Conservation (phyloP, 1,284 basidiomycete species). For the Trametes polyzona region DNA sequence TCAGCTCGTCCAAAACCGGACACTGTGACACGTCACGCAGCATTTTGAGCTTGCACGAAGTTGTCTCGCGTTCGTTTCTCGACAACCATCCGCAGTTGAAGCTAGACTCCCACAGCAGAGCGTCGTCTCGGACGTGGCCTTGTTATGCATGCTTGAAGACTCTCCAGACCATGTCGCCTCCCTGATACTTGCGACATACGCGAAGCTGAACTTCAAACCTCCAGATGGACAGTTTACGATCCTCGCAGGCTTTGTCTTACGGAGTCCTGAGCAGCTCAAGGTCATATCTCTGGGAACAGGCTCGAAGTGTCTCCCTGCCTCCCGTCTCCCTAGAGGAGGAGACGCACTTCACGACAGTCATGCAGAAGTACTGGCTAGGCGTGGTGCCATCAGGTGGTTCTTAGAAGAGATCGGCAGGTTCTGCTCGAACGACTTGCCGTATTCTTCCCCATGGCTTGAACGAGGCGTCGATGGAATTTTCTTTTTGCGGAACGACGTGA, state of each 20-base stretch:
- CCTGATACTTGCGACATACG: conserved; percentile 48
- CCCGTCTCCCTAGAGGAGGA: conserved; percentile 67
- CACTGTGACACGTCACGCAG: neutral
- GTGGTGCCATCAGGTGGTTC: conserved; percentile 83
- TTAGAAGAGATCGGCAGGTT: conserved; percentile 64
- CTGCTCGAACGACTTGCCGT: conserved; percentile 8
- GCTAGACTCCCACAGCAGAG: neutral
- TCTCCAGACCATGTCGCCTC: conserved; percentile 31
- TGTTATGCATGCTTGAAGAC: conserved; percentile 26
- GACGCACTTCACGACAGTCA: conserved; percentile 90
- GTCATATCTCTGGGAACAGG: conserved; percentile 82
- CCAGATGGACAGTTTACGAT: conserved; percentile 59
- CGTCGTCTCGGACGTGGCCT: neutral
- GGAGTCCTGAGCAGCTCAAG: conserved; percentile 37
- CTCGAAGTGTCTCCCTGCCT: conserved; percentile 82
- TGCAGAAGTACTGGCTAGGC: conserved; percentile 86
- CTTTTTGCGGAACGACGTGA: conserved; percentile 51
- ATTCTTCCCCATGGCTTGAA: conserved; percentile 48
- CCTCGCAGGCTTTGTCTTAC: conserved; percentile 62
- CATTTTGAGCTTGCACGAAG: too few relatives aligned
- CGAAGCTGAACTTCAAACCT: conserved; percentile 49
- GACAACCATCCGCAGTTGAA: too few relatives aligned
- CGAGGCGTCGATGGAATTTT: conserved; percentile 46
- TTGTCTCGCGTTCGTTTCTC: too few relatives aligned
- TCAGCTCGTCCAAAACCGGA: neutral